Conservation (phyloP, 139 green algal species). For the Chlorella ohadii region DNA sequence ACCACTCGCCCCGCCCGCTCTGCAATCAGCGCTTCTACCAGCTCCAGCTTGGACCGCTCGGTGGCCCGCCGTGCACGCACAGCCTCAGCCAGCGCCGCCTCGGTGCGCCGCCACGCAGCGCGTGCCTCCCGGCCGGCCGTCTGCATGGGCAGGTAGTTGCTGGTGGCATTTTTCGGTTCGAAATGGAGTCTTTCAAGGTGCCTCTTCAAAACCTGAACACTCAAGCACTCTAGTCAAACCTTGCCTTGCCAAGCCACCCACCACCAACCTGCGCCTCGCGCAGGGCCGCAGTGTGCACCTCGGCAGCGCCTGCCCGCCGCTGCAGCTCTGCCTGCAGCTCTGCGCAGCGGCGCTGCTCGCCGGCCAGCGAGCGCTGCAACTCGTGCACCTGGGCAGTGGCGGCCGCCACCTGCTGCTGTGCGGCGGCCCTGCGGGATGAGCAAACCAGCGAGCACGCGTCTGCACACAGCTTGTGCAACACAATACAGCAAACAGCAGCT, state of each 20-base stretch:
- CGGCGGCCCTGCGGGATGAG: background rate
- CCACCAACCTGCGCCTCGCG: background rate
- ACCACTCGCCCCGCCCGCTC: constrained; percentile 30
- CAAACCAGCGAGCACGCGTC: background rate
- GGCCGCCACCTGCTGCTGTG: background rate
- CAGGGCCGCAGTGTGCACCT: constrained; percentile 24
- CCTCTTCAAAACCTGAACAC: too few species aligned
- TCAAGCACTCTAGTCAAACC: too few species aligned
- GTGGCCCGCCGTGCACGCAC: constrained; percentile 15
- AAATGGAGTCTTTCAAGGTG: too few species aligned
- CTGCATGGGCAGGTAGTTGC: background rate
- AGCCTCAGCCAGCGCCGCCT: constrained; percentile 33
- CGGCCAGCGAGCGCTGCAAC: background rate
- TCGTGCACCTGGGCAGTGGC: background rate
- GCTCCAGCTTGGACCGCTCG: constrained; percentile 14
- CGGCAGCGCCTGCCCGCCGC: background rate
- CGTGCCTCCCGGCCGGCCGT: background rate
- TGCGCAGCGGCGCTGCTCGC: background rate
- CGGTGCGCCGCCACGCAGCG: constrained; percentile 11
- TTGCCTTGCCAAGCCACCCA: too few species aligned
- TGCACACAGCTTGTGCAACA: too few species aligned
- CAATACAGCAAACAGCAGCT: too few species aligned
- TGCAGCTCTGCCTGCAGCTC: background rate
- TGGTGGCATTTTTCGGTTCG: too few species aligned
- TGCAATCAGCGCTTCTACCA: constrained; percentile 35